phyloP scores from a whole-genome alignment of 1,284 basidiomycete species.

The Apiotrichum sp. region DNA sequence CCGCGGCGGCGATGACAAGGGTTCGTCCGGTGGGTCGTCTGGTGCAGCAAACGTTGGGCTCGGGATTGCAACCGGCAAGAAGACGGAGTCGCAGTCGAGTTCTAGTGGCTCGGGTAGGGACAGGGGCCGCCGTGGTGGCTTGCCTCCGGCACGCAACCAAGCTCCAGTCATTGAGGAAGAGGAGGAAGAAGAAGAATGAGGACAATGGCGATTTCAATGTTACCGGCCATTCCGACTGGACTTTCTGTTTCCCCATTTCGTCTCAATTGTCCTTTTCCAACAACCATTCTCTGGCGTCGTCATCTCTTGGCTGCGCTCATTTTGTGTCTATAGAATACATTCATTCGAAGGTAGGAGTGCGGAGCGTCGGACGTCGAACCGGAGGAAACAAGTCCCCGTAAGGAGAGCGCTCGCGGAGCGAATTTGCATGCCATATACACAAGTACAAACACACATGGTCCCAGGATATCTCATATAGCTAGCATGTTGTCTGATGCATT shows the following conservation, averaged over 20 bases:
- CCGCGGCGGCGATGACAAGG: conserved; percentile 5
- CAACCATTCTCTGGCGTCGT: no score
- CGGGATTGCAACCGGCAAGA: background rate
- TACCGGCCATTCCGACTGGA: no score
- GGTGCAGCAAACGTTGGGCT: no score
- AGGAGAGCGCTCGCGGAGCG: no score
- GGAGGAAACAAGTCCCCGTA: no score
- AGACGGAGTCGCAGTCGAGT: background rate
- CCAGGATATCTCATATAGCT: background rate
- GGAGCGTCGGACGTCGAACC: no score
- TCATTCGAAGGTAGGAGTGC: no score
- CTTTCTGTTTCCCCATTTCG: no score
- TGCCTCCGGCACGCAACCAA: conserved; percentile 1
- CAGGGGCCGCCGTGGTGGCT: background rate
- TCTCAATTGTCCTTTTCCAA: no score
- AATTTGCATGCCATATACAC: no score
- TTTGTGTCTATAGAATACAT: no score
- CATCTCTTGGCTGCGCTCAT: no score
- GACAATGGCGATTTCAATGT: background rate
- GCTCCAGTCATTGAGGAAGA: conserved; percentile 5
- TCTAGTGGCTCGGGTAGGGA: background rate
- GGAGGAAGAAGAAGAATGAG: conserved; percentile 3
- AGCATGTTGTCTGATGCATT: conserved; percentile 2
- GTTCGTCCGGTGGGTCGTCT: background rate
- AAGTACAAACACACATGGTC: background rate